Evolutionary conservation across 306 rosid genomes (phyloP), one percentile per base, ranked within the genome.

Genomic region (Abrus precatorius): DNA sequence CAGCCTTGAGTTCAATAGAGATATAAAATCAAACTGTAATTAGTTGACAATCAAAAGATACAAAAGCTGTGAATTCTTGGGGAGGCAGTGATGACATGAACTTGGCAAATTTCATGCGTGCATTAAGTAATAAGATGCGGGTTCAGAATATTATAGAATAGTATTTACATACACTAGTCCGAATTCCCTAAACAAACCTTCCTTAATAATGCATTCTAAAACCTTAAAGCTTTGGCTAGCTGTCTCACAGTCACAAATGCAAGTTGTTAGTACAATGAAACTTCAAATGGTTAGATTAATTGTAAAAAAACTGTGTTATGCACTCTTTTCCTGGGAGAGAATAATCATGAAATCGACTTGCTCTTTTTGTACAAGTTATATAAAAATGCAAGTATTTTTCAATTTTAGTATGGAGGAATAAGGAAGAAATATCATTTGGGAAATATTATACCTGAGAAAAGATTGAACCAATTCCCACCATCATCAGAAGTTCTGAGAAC

Each of bases 391-490:
- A 41, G 28, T 66, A 66, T 64, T 36, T 27, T 8, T 5, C 44
- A 80, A 27, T 66, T 73, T 29, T 1, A 47, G 55, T 38, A 8
- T 28, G 57, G 57, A 74, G 47, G 40, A 70, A 45, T 49, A 20
- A 13, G 8, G 53, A 69, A 59, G 66, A 60, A 44, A 55, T 5
- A 27, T 41, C 54, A 38, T 65, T 12, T 72, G 13, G 38, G 61
- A 28, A 36, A 45, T 7, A 75, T 47, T 48, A 59, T 85, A 91
- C 98, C 95, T 91, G 98, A 79, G 95, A 90, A 77, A 92, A 69
- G 66, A 93, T 93, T 48, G 97, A 90, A 73, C 98, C 97, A 13
- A 91, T 57, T 54, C 92, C 97, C 9, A 93, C 95, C 71, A 91
- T 75, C 93, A 86, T 82, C 70, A 84, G 75, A 72, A 93, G 87